Percentiles rank a stretch among this genome's conserved stretches.
These are phyloP conservation scores for Scenedesmus sp. DNA, from an alignment of 163 green algal genomes.

Conservation along the genomic window DNA sequence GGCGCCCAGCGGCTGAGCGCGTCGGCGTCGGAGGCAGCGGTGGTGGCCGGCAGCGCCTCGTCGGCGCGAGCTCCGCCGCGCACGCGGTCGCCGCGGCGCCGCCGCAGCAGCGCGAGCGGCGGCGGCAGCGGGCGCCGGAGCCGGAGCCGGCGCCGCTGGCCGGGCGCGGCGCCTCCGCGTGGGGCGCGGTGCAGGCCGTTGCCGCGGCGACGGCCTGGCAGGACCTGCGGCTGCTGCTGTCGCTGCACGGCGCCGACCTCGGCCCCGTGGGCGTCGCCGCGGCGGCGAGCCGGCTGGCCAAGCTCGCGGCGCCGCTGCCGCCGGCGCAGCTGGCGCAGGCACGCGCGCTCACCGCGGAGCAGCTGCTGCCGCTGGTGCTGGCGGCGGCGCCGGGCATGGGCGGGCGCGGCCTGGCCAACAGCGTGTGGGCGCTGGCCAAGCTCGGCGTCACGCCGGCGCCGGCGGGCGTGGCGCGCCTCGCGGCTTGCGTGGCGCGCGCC, in stretches of 20 bases:
- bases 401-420: conserved; percentile 7
- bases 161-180: not conserved
- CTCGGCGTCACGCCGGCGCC: not conserved
- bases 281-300: not conserved
- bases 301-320: not conserved
- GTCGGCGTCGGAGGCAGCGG: too few species aligned
- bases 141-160: too few species aligned
- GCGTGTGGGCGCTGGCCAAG: conserved; percentile 27
- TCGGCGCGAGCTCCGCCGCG: too few species aligned
- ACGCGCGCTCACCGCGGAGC: not conserved
- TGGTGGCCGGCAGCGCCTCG: too few species aligned
- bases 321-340: not conserved
- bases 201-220: not conserved
- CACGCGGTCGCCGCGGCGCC: too few species aligned
- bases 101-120: too few species aligned
- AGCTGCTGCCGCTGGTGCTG: conserved; percentile 25
- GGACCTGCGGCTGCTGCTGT: not conserved
- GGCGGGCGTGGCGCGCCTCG: not conserved
- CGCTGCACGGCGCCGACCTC: not conserved
- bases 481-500: conserved; percentile 1
- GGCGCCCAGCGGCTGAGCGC: too few species aligned
- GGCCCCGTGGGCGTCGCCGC: conserved; percentile 11
- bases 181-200: not conserved
- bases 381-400: not conserved
- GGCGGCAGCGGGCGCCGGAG: too few species aligned